A percentile compares a stretch with the other conserved stretches of the same genome.
phyloP scores from a whole-genome alignment of 2,329 filamentous ascomycete species.

The Rhytidhysteron rufulum region DNA sequence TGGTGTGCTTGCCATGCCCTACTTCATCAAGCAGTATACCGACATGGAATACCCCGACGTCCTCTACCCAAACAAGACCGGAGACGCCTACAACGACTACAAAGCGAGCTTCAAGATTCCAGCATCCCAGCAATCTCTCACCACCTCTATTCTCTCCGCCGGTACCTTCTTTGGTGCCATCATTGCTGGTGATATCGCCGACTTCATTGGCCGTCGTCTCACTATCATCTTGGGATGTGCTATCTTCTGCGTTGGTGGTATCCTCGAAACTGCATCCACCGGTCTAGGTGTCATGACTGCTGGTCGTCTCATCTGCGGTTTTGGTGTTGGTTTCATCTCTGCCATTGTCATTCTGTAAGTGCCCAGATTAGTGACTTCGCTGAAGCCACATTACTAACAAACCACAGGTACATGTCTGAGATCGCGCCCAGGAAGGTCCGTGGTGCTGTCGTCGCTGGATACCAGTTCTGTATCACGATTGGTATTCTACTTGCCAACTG shows the following conservation, averaged over 20 bases:
- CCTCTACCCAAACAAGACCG: constrained; percentile 49
- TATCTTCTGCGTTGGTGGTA: constrained; percentile 57
- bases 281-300: constrained; percentile 62
- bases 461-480: constrained; percentile 81
- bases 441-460: constrained; percentile 72
- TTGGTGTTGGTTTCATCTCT: constrained; percentile 70
- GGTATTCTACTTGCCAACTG: constrained; percentile 73
- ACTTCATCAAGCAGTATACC: constrained; percentile 36
- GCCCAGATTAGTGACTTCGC: constrained; percentile 24
- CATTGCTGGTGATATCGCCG: constrained; percentile 54
- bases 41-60: constrained; percentile 25
- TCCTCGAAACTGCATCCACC: constrained; percentile 59
- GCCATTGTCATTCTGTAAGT: constrained; percentile 53
- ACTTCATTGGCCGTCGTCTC: constrained; percentile 61
- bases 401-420: constrained; percentile 71
- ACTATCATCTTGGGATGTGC: constrained; percentile 59
- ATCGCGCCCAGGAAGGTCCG: constrained; percentile 68
- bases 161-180: constrained; percentile 75
- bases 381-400: constrained; percentile 8
- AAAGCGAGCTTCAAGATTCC: constrained; percentile 40
- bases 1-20: constrained; percentile 53
- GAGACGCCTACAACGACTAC: constrained; percentile 57
- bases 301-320: constrained; percentile 69
- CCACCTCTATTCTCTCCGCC: constrained; percentile 71
- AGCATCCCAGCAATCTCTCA: constrained; percentile 50